phyloP scores from a whole-genome alignment of 2,329 filamentous ascomycete species.

The Sclerotinia subarctica region DNA sequence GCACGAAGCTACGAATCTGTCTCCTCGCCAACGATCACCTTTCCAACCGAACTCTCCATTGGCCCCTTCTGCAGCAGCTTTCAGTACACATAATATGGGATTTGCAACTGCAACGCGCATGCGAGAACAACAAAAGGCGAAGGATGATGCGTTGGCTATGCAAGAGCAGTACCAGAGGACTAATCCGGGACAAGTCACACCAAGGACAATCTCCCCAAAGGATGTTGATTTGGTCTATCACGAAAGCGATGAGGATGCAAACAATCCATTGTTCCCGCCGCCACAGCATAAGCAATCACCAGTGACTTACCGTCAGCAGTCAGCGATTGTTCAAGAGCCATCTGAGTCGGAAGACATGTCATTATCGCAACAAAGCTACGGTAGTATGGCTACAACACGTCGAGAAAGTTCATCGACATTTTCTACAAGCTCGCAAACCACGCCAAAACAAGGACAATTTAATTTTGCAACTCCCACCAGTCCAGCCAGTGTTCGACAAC shows the following conservation, averaged over 20 bases:
- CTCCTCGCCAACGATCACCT: conserved; percentile 69
- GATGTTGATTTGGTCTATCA: conserved; percentile 85
- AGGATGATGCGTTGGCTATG: conserved; percentile 51
- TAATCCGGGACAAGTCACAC: conserved; percentile 48
- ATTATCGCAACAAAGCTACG: conserved; percentile 42
- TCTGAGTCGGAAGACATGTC: conserved; percentile 37
- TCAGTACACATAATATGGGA: conserved; percentile 39
- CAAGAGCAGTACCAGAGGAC: conserved; percentile 42
- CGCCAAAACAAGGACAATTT: conserved; percentile 40
- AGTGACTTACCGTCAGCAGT: conserved; percentile 35
- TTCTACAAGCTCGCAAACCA: conserved; percentile 35
- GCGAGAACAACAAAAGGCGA: conserved; percentile 59
- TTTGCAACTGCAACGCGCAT: conserved; percentile 57
- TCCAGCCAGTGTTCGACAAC: conserved; percentile 29
- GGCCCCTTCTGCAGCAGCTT: conserved; percentile 44
- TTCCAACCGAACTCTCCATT: conserved; percentile 71
- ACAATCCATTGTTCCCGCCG: conserved; percentile 66
- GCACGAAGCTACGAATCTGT: conserved; percentile 45
- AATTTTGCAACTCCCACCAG: conserved; percentile 46
- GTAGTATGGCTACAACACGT: conserved; percentile 43
- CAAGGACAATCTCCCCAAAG: conserved; percentile 90
- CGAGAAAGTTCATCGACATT: conserved; percentile 40
- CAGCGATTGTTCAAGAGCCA: conserved; percentile 33
- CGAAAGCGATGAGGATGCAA: conserved; percentile 66
- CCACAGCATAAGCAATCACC: conserved; percentile 45